Evolutionary conservation across 176 grass and related monocot species (phyloP).

Genomic region (Ensete ventricosum): DNA sequence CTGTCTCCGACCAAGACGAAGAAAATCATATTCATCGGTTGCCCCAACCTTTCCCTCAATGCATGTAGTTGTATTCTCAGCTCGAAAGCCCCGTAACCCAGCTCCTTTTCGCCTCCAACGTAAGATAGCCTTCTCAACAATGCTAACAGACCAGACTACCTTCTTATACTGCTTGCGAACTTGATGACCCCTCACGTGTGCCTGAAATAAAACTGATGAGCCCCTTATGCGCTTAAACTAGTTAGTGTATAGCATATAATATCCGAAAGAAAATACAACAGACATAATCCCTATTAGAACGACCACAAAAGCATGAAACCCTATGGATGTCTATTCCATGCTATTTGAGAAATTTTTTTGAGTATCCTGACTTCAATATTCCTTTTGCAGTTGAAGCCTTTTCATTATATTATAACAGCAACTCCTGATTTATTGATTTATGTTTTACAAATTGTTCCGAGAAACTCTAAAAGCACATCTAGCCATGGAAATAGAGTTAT

Average conservation of each 20-base stretch:
- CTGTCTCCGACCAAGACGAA: conserved; percentile 55
- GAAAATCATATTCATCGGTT: conserved; percentile 66
- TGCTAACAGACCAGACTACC: conserved; percentile 82
- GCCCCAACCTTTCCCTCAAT: conserved; percentile 26
- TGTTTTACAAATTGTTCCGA: too few relatives aligned
- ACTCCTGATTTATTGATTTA: too few relatives aligned
- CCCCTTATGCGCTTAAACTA: background rate
- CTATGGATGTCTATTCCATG: background rate
- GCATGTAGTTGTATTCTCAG: conserved; percentile 23
- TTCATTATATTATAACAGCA: too few relatives aligned
- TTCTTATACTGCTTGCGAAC: conserved; percentile 48
- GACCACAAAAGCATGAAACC: background rate
- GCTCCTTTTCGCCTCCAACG: conserved; percentile 70
- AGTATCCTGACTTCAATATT: too few relatives aligned
- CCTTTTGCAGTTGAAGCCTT: too few relatives aligned
- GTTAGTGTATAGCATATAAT: background rate
- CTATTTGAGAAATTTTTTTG: background rate
- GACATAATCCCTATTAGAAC: background rate
- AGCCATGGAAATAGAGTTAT: too few relatives aligned
- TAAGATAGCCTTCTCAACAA: conserved; percentile 87
- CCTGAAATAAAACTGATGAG: conserved; percentile 34
- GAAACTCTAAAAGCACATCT: too few relatives aligned
- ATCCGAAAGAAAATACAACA: background rate
- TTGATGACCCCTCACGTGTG: conserved; percentile 48
- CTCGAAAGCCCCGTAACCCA: conserved; percentile 72